Base-by-base conservation (phyloP, 2,329 filamentous ascomycete species). In the Xylariaceae sp. region DNA sequence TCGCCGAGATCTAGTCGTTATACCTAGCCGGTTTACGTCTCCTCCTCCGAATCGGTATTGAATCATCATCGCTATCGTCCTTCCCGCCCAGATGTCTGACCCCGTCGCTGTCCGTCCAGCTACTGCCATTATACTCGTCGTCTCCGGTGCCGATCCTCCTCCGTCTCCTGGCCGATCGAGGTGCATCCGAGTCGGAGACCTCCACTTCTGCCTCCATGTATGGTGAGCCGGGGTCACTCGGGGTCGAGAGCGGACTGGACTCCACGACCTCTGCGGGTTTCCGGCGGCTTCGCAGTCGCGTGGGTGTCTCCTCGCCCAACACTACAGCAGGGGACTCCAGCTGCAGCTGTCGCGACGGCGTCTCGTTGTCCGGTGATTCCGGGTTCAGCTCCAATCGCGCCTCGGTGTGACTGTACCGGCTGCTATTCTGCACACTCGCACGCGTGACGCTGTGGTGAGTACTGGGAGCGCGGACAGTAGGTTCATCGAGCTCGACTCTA, bases 161-260 rank as follows among this genome's bases (percentile, higher is more conserved):
- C 6, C 59, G 55, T 5, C 49, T 39, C 31, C 53, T 58, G 17
- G 51, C 54, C 9, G 42, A 45, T 12, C 55, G 56, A 5, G 53
- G 57, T 9, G 45, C 33, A 10, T 65, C 60, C 9, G 59, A 61
- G 36, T 63, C 63, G 6, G 61, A 66, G 6, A 55, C 34, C 11
- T 58, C 57, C 16, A 39, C 42, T 9, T 43, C 50, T n/a, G 51
- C 34, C 16, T 51, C 50, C 13, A 22, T 51, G 39, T 51, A 53
- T 9, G 50, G 50, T 18, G 56, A 50, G 5, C 45, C 58, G 17
- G 62, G 60, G 41, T 59, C 59, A 3, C 42, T 51, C 5, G 60
- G 61, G 3, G 58, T 60, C 12, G 66, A 67, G 42, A 67, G 60
- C 3, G 65, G 65, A 51, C 65, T 67, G 5, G 66, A 67, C 44